A percentile compares a stretch with the other conserved stretches of the same genome.
phyloP scores from a whole-genome alignment of 2,329 filamentous ascomycete genomes.

The Ascochyta rabiei region DNA sequence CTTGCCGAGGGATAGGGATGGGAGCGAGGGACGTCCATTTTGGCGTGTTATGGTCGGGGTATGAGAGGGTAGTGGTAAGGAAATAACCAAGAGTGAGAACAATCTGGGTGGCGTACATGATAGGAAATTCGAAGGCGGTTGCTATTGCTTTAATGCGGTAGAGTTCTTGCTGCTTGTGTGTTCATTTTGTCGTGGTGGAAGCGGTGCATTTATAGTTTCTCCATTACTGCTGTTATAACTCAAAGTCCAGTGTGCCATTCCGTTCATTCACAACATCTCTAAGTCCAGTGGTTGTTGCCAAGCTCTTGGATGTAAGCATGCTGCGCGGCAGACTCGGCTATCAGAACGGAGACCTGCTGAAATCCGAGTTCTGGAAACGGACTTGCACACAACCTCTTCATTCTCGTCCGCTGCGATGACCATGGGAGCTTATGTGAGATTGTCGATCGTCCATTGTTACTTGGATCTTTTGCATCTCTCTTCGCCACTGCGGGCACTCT shows the following conservation, averaged over 20 bases:
- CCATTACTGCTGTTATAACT: background rate
- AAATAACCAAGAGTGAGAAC: background rate
- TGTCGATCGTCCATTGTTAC: too few relatives aligned
- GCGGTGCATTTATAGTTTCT: background rate
- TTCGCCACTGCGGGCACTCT: background rate
- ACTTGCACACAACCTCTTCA: background rate
- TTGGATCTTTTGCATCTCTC: background rate
- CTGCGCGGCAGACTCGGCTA: slow-evolving; percentile 6
- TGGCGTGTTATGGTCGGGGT: background rate
- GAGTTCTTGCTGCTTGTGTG: background rate
- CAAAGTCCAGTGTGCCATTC: background rate
- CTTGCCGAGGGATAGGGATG: slow-evolving; percentile 31
- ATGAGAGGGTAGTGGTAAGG: background rate
- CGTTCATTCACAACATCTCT: background rate
- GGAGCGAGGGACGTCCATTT: slow-evolving; percentile 23
- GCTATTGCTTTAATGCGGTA: background rate
- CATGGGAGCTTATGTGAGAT: too few relatives aligned
- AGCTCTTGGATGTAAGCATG: background rate
- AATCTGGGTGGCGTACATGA: background rate
- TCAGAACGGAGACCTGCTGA: background rate
- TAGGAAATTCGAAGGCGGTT: background rate
- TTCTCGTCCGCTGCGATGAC: background rate
- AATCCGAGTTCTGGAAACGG: background rate
- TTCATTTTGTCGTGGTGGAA: background rate
- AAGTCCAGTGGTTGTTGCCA: background rate